These are phyloP conservation scores for Gossypioides kirkii DNA, from an alignment of 345 rosid species.

Conservation along the genomic window DNA sequence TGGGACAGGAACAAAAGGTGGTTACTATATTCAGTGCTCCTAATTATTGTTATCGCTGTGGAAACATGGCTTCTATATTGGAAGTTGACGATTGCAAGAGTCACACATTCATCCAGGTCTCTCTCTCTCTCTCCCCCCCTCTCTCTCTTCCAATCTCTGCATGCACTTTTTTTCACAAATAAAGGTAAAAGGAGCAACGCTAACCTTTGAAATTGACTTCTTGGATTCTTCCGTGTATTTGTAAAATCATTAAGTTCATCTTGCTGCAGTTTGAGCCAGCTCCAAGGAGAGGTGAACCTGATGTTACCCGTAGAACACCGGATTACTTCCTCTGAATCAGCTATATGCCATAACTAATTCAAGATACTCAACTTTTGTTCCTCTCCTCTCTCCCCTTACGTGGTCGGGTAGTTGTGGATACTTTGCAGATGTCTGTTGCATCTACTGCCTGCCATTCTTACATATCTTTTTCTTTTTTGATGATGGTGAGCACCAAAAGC, in stretches of 20 bases:
- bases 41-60: constrained; percentile 96
- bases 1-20: constrained; percentile 93
- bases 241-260: constrained; percentile 6
- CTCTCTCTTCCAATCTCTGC: not conserved
- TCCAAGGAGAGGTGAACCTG: constrained; percentile 98
- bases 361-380: constrained; percentile 3
- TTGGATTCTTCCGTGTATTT: not conserved
- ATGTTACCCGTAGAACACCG: constrained; percentile 94
- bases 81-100: constrained; percentile 94
- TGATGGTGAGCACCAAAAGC: constrained; percentile 14
- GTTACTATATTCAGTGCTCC: constrained; percentile 98
- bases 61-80: constrained; percentile 98
- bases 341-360: not conserved
- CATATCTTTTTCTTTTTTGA: constrained; percentile 14
- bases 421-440: constrained; percentile 1
- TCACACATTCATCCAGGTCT: constrained; percentile 93
- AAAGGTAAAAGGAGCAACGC: not conserved
- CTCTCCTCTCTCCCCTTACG: not conserved
- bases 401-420: constrained; percentile 10
- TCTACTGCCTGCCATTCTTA: not conserved
- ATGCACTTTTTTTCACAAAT: not conserved
- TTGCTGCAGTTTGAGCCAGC: constrained; percentile 90
- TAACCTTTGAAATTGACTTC: too few relatives aligned
- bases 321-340: constrained; percentile 76
- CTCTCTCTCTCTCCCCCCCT: not conserved